phyloP scores from a whole-genome alignment of 2,329 filamentous ascomycete genomes.

The Lecanosticta acicola region DNA sequence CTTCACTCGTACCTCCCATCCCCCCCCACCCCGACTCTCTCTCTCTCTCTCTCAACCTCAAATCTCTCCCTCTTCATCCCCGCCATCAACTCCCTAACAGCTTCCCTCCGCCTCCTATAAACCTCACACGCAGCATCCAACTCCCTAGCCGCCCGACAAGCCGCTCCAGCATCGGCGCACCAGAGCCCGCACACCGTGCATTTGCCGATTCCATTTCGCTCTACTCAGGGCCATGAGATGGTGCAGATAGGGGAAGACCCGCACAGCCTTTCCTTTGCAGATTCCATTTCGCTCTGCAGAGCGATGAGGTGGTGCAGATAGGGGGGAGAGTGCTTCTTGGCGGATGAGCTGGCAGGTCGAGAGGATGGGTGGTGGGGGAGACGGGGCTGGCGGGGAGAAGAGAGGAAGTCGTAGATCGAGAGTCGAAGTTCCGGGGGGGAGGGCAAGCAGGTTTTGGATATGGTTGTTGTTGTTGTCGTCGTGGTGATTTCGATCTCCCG shows the following conservation, averaged over 20 bases:
- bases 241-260: too few relatives aligned
- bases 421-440: conserved; percentile 13
- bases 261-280: too few relatives aligned
- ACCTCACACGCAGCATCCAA: neutral
- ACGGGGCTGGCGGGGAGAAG: neutral
- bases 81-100: neutral
- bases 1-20: too few relatives aligned
- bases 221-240: too few relatives aligned
- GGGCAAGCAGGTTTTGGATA: conserved; percentile 15
- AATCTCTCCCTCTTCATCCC: neutral
- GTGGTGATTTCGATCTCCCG: neutral
- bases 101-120: neutral
- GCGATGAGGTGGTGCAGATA: neutral
- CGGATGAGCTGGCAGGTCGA: conserved; percentile 1
- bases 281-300: neutral
- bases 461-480: neutral
- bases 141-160: neutral
- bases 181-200: neutral
- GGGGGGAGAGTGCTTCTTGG: conserved; percentile 2
- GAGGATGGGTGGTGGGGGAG: conserved; percentile 1
- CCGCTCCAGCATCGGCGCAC: neutral
- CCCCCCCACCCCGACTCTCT: neutral
- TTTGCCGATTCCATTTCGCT: neutral
- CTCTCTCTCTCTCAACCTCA: neutral
- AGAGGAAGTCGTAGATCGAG: conserved; percentile 11